Base-by-base conservation (phyloP, 2,329 filamentous ascomycete species). In the Apiospora marii region DNA sequence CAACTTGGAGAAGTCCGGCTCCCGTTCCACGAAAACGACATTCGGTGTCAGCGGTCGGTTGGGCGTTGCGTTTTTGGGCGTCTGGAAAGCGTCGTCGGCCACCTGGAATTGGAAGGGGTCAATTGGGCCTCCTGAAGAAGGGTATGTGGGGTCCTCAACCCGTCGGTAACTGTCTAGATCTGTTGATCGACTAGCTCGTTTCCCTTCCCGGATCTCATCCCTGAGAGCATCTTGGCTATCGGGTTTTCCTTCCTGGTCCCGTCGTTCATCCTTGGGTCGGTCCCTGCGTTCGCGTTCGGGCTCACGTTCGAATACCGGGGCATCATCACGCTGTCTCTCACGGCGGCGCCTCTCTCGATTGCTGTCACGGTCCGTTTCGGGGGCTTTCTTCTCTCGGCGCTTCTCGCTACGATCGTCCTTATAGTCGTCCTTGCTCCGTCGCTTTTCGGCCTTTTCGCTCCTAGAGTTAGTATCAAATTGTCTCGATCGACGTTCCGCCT, bases 31-130 rank as follows among this genome's bases (percentile, higher is more conserved):
- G 2, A 87, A 89, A 53, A 88, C 82, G 64, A 91, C 81, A 73
- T 83, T 83, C 8, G 87, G 88, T 4, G 86, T 88, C 73, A 87
- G 75, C 2, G 86, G 84, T 68, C 84, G 82, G 49, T 79, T 78
- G 0, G 85, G 83, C 16, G 82, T 84, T 30, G 79, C 77, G 72
- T 80, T 77, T 44, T 79, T 75, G 3, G 87, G 85, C 13, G 86
- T 86, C 68, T 82, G 80, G 73, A 89, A 89, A n/a, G 85, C 85
- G 76, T 87, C 85, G 73, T 88, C 83, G 58, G 84, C 75, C 73
- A 91, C 87, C 79, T 88, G 89, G 77, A 84, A 91, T 78, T 90
- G 85, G 79, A 91, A 91, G 24, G 89, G 88, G 80, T 92, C 87
- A 77, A 88, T 79, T 69, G 80, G 77, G n/a, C 79, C 76, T 73